A percentile compares a stretch with the other conserved stretches of the same genome.
Conservation (phyloP, 2,329 filamentous ascomycete species). For the Sclerotinia borealis region DNA sequence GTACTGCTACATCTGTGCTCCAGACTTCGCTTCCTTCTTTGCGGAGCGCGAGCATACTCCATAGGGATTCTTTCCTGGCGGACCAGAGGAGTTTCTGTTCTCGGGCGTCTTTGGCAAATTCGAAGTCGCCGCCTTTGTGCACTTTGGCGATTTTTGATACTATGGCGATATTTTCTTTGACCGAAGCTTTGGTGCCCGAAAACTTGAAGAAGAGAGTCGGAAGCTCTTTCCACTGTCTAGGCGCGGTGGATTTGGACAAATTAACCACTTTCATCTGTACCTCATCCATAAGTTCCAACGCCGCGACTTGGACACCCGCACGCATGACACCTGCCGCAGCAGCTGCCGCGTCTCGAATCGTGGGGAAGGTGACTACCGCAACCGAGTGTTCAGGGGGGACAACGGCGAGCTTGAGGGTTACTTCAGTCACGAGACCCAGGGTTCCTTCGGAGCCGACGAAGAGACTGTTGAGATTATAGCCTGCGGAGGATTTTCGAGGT, state of each 20-base stretch:
- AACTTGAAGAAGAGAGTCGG: constrained; percentile 85
- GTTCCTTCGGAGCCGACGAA: constrained; percentile 82
- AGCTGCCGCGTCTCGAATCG: constrained; percentile 67
- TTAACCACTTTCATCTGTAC: constrained; percentile 84
- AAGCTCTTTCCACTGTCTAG: constrained; percentile 64
- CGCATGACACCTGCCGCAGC: constrained; percentile 73
- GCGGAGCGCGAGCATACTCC: constrained; percentile 70
- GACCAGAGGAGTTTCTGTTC: constrained; percentile 76
- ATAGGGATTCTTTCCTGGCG: constrained; percentile 76
- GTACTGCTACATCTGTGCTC: constrained; percentile 81
- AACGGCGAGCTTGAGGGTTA: constrained; percentile 72
- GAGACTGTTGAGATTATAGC: constrained; percentile 74
- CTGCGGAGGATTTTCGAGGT: constrained; percentile 75
- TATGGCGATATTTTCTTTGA: constrained; percentile 67
- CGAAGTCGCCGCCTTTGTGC: constrained; percentile 62
- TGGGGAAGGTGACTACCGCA: constrained; percentile 73
- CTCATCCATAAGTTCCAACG: constrained; percentile 76
- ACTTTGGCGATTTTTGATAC: constrained; percentile 62
- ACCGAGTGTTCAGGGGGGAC: constrained; percentile 72
- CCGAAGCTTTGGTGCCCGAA: constrained; percentile 70
- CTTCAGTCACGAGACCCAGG: constrained; percentile 74
- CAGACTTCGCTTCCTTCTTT: constrained; percentile 66
- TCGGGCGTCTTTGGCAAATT: constrained; percentile 65
- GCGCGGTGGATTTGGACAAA: constrained; percentile 61
- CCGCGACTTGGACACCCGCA: constrained; percentile 36